Evolutionary conservation across 169 alveolate species (phyloP).

Genomic region (Babesia divergens): DNA sequence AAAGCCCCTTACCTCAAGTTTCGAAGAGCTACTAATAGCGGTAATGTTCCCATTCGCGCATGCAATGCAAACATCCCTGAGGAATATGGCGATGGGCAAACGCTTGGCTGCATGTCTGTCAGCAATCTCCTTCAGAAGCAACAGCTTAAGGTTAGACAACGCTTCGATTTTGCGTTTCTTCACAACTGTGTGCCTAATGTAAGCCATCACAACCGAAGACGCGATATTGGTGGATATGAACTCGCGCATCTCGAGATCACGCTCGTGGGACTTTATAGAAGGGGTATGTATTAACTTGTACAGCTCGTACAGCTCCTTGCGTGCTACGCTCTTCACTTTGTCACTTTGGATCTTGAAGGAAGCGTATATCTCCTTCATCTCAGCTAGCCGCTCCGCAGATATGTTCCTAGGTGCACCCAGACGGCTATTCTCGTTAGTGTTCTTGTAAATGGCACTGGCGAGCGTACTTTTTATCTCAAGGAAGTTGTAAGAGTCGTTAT

Average conservation of each 20-base stretch:
- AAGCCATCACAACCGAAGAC: conserved; percentile 51
- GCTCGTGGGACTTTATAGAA: conserved; percentile 3
- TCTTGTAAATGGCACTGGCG: conserved; percentile 62
- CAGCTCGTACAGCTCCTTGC: conserved; percentile 55
- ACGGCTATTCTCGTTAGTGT: conserved; percentile 46
- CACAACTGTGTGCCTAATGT: conserved; percentile 38
- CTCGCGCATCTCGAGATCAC: conserved; percentile 52
- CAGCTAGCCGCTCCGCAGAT: conserved; percentile 45
- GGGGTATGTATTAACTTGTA: conserved; percentile 42
- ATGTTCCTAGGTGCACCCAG: conserved; percentile 64
- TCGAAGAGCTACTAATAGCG: conserved; percentile 21
- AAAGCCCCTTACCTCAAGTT: background rate
- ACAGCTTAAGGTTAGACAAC: conserved; percentile 32
- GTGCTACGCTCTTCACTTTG: conserved; percentile 34
- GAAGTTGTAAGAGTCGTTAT: conserved; percentile 23
- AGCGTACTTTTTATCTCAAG: conserved; percentile 62
- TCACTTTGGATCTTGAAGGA: conserved; percentile 46
- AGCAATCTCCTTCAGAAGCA: conserved; percentile 57
- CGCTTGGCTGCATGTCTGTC: conserved; percentile 63
- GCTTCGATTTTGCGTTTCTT: conserved; percentile 25
- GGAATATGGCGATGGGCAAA: conserved; percentile 23
- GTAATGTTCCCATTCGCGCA: conserved; percentile 46
- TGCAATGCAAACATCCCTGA: conserved; percentile 48
- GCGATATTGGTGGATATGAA: conserved; percentile 48
- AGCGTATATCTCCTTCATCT: conserved; percentile 58